phyloP scores from a whole-genome alignment of 805 yeast species.

The Teunomyces atbi region DNA sequence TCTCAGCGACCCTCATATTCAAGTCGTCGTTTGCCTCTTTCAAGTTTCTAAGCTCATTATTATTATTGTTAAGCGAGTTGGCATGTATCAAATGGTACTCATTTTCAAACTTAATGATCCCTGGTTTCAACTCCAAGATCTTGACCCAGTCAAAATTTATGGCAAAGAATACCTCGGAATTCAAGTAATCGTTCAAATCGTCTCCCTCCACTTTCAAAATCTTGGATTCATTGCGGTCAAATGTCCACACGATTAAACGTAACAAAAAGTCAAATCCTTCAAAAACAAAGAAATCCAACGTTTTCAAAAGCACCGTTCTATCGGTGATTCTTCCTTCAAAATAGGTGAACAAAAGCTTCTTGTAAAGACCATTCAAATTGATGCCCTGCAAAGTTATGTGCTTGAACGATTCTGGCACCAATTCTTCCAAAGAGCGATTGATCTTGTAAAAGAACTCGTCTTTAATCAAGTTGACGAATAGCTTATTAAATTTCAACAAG shows the following conservation, averaged over 20 bases:
- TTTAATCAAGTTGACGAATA: constrained; percentile 22
- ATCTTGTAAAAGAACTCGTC: constrained; percentile 38
- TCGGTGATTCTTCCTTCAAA: constrained; percentile 13
- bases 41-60: constrained; percentile 36
- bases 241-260: constrained; percentile 25
- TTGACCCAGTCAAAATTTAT: constrained; percentile 10
- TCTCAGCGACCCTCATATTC: constrained; percentile 21
- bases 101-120: constrained; percentile 34
- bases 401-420: constrained; percentile 20
- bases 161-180: constrained; percentile 16
- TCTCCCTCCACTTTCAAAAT: constrained; percentile 23
- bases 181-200: constrained; percentile 21
- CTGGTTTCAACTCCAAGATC: constrained; percentile 17
- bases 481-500: constrained; percentile 31
- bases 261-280: constrained; percentile 39
- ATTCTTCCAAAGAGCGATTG: constrained; percentile 36
- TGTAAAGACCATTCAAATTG: constrained; percentile 20
- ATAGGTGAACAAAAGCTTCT: constrained; percentile 17
- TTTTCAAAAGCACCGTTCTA: constrained; percentile 5
- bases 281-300: constrained; percentile 37
- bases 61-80: constrained; percentile 36
- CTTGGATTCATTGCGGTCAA: constrained; percentile 13
- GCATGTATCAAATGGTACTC: constrained; percentile 38
- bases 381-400: constrained; percentile 40
- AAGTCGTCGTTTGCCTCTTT: constrained; percentile 39